Base-by-base conservation (phyloP, 495 filamentous ascomycete genomes). In the Xylaria bambusicola region DNA sequence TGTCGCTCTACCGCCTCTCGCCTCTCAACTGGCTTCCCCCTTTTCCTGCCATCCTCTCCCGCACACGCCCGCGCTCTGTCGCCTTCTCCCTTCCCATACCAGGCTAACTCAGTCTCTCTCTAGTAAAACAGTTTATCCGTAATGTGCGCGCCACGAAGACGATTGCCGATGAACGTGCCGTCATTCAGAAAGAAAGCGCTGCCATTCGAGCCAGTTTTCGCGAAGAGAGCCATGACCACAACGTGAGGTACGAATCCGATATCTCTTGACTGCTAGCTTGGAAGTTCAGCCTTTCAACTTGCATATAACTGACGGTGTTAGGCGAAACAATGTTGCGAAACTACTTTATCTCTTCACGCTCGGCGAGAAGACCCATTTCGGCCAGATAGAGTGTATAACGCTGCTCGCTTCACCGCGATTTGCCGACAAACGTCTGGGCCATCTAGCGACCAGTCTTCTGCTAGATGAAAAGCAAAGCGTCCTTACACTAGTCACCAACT, bases 51-150 rank as follows among this genome's bases (percentile, higher is more conserved):
- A 29, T 13, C 23, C 29, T 5, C 27, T 52, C 27, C 21, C 40
- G n/a, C n/a, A n/a, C n/a, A n/a, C n/a, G n/a, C n/a, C n/a, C n/a
- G n/a, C n/a, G n/a, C n/a, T n/a, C n/a, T n/a, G n/a, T 35, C 18
- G 27, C 23, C 52, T 48, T 50, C 45, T 46, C 26, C 17, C 50
- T 36, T n/a, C 44, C 23, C 40, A 46, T 42, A 13, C 41, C 57
- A 58, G 46, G 56, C 60, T 52, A 26, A 47, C 59, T 60, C 15
- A 50, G 33, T 7, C 26, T 9, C 27, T 15, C 41, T 65, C 33
- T 66, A 97, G 93, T 98, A 73, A 98, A 98, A 79, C 93, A 97
- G 81, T 98, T 98, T 79, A 98, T 98, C 76, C 92, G 94, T 71
- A 97, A 96, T 79, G 94, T 98, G 64, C 91, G 94, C 69, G 93